phyloP scores from a whole-genome alignment of 23 red algal species.

The Agarophyton chilense region DNA sequence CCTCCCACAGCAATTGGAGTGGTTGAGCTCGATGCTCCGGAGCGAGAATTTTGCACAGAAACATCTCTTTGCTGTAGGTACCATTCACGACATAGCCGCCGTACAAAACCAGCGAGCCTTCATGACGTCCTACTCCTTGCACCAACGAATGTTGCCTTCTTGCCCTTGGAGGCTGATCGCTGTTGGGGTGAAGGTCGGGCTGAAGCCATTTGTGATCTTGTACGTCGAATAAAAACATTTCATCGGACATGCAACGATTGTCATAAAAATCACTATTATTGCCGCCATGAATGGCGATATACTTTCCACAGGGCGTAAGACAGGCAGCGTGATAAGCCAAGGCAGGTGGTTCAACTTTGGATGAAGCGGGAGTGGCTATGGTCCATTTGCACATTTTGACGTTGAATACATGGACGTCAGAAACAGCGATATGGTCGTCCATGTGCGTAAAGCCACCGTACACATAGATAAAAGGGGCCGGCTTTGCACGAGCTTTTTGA shows the following conservation, averaged over 20 bases:
- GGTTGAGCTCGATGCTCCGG: background rate
- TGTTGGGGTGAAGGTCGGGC: background rate
- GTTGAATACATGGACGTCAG: slow-evolving; percentile 49
- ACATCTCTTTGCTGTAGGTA: slow-evolving; percentile 30
- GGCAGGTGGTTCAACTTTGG: slow-evolving; percentile 3
- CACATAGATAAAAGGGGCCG: slow-evolving; percentile 26
- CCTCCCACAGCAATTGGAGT: slow-evolving; percentile 31
- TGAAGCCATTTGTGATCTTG: slow-evolving; percentile 14
- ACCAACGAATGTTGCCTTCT: slow-evolving; percentile 49
- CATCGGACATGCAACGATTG: background rate
- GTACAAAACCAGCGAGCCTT: slow-evolving; percentile 28
- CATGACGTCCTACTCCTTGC: slow-evolving; percentile 41
- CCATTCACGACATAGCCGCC: slow-evolving; percentile 31
- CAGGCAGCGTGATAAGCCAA: slow-evolving; percentile 49
- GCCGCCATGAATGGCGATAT: slow-evolving; percentile 49
- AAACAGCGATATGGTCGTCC: background rate
- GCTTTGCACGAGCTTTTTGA: slow-evolving; percentile 26
- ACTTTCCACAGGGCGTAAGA: slow-evolving; percentile 32
- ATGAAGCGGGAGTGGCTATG: background rate
- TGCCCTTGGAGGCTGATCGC: background rate
- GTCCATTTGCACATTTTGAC: slow-evolving; percentile 42
- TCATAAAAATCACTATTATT: slow-evolving; percentile 17
- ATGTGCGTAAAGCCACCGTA: slow-evolving; percentile 23
- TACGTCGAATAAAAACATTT: slow-evolving; percentile 44
- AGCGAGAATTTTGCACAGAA: slow-evolving; percentile 25